Conservation (phyloP, 2,329 filamentous ascomycete genomes). For the Coniochaeta pulveracea region DNA sequence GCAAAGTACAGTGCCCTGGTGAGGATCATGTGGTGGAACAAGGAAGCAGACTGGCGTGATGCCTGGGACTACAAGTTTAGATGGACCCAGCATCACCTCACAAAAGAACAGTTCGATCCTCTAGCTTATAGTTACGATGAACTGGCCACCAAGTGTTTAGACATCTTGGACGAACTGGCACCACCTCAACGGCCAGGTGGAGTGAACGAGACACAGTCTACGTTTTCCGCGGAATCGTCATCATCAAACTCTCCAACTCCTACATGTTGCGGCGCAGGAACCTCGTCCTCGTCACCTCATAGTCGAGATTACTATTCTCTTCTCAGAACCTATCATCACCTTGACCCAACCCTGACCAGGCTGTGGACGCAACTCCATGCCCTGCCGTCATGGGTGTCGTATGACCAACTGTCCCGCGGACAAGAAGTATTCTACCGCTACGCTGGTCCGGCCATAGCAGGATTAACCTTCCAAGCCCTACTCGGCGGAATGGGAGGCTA, state of each 20-base stretch:
- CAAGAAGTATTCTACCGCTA: slow-evolving; percentile 73
- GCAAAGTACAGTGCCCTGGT: no score
- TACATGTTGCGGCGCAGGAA: not conserved
- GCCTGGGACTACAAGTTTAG: slow-evolving; percentile 58
- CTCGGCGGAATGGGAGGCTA: slow-evolving; percentile 63
- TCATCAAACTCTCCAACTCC: not conserved
- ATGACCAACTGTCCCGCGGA: slow-evolving; percentile 61
- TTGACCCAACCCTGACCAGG: slow-evolving; percentile 39
- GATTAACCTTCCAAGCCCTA: slow-evolving; percentile 52
- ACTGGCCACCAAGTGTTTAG: slow-evolving; percentile 54
- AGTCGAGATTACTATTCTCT: slow-evolving; percentile 30
- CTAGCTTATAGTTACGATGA: slow-evolving; percentile 58
- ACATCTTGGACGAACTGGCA: slow-evolving; percentile 50
- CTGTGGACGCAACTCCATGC: slow-evolving; percentile 59
- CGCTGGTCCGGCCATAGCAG: slow-evolving; percentile 53
- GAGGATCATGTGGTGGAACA: slow-evolving; percentile 7
- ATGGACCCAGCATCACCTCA: slow-evolving; percentile 54
- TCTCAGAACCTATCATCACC: slow-evolving; percentile 43
- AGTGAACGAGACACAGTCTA: no score
- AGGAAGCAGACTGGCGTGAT: slow-evolving; percentile 10
- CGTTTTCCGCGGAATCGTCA: not conserved
- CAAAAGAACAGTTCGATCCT: slow-evolving; percentile 44
- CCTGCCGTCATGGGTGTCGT: slow-evolving; percentile 66
- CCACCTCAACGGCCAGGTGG: slow-evolving; percentile 18
- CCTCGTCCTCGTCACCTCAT: slow-evolving; percentile 11